A percentile compares a stretch with the other conserved stretches of the same genome.
Conservation (phyloP, 768 basidiomycete genomes). For the Phaeotremella skinneri region DNA sequence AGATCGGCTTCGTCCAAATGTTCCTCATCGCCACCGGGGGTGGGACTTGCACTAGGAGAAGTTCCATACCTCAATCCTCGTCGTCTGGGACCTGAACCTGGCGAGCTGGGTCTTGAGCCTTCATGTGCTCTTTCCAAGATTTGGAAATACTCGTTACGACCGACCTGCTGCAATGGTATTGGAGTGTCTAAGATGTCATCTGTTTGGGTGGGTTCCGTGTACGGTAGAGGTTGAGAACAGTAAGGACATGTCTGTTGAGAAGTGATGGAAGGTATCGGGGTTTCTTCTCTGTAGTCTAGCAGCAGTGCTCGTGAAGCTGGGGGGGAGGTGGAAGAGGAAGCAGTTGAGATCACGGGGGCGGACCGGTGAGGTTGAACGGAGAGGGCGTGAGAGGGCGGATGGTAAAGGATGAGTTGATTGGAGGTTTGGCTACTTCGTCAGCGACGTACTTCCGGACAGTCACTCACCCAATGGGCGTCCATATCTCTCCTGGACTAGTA, state of each 20-base stretch:
- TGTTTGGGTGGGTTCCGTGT: background rate
- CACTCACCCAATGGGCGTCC: conserved; percentile 42
- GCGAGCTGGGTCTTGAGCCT: conserved; percentile 38
- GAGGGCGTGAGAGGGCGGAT: conserved; percentile 45
- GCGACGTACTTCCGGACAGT: background rate
- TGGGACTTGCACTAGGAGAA: background rate
- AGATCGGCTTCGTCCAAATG: conserved; percentile 20
- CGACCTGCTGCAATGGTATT: background rate
- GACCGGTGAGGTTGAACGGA: conserved; percentile 36
- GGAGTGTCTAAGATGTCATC: conserved; percentile 1
- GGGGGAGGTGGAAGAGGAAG: conserved; percentile 14
- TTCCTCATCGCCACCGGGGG: conserved; percentile 9
- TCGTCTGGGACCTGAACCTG: conserved; percentile 12
- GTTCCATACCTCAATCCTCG: conserved; percentile 6
- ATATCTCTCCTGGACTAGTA: conserved; percentile 9
- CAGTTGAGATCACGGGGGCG: conserved; percentile 2
- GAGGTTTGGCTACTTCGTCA: conserved; percentile 35
- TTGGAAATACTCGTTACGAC: conserved; percentile 30
- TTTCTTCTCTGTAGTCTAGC: background rate
- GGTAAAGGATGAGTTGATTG: conserved; percentile 48
- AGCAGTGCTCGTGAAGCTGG: background rate
- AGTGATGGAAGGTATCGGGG: conserved; percentile 17
- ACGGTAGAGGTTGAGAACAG: conserved; percentile 39
- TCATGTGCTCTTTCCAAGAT: conserved; percentile 47
- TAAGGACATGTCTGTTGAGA: conserved; percentile 34